phyloP scores from a whole-genome alignment of 2,329 filamentous ascomycete species.

The Nigrospora oryzae region DNA sequence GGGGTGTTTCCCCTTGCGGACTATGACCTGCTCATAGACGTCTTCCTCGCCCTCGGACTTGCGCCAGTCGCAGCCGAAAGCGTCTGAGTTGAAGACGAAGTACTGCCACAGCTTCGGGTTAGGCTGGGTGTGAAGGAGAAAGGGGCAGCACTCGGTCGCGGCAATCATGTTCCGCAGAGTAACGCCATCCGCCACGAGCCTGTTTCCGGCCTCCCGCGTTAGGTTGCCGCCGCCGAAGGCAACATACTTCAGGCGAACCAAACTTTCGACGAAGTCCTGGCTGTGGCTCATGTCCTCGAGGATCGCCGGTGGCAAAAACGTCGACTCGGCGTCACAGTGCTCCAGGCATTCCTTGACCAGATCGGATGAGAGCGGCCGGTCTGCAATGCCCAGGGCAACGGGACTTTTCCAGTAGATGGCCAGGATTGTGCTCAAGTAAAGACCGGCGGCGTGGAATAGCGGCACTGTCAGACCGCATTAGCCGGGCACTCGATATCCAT shows the following conservation, averaged over 20 bases:
- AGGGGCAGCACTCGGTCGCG: constrained; percentile 30
- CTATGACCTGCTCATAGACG: constrained; percentile 20
- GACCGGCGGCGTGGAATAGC: constrained; percentile 27
- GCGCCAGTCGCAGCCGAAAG: constrained; percentile 32
- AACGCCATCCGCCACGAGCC: constrained; percentile 24
- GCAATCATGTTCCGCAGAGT: constrained; percentile 26
- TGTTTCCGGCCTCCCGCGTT: constrained; percentile 25
- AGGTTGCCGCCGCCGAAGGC: constrained; percentile 31
- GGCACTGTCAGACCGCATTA: constrained; percentile 19
- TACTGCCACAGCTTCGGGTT: constrained; percentile 30
- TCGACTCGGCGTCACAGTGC: constrained; percentile 15
- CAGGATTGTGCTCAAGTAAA: constrained; percentile 14
- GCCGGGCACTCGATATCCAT: not conserved
- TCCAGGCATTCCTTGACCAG: constrained; percentile 21
- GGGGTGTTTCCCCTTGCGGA: constrained; percentile 10
- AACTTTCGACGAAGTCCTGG: constrained; percentile 16
- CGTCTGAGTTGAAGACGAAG: constrained; percentile 31
- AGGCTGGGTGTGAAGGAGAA: constrained; percentile 22
- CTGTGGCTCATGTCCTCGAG: constrained; percentile 32
- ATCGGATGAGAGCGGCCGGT: constrained; percentile 25
- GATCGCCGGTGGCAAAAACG: constrained; percentile 27
- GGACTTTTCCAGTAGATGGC: constrained; percentile 21
- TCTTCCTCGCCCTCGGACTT: constrained; percentile 12
- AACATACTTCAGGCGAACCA: constrained; percentile 25
- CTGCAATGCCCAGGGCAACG: constrained; percentile 18